Conservation (phyloP, 306 rosid genomes). For the Aeschynomene evenia region DNA sequence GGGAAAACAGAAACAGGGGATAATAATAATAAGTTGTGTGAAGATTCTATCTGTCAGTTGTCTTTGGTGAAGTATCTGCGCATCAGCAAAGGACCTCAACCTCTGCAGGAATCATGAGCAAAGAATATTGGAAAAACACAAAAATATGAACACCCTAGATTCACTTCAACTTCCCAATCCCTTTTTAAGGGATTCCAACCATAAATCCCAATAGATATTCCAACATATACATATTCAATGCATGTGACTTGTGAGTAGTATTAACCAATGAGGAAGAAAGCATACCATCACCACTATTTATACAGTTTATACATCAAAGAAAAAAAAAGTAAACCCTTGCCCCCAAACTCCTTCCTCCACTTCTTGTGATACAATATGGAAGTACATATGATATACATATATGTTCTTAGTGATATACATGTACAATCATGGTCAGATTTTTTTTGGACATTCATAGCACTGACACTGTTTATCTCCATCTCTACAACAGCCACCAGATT, state of each 20-base stretch:
- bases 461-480: neutral
- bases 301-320: neutral
- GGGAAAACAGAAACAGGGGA: neutral
- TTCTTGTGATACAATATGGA: neutral
- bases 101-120: constrained; percentile 49
- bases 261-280: neutral
- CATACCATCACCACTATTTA: neutral
- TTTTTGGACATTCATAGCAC: neutral
- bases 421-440: constrained; percentile 20
- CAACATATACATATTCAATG: neutral
- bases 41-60: constrained; percentile 31
- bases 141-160: neutral
- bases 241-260: constrained; percentile 7
- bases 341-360: neutral
- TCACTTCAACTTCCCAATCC: constrained; percentile 2
- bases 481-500: neutral
- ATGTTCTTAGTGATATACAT: constrained; percentile 16
- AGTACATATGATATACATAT: neutral
- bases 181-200: neutral
- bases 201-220: neutral
- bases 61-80: constrained; percentile 42
- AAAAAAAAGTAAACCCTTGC: neutral
- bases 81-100: constrained; percentile 49
- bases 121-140: constrained; percentile 34
- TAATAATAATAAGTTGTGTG: constrained; percentile 12